Evolutionary conservation across 805 yeast species (phyloP).

Genomic region (Teunomyces atbi): DNA sequence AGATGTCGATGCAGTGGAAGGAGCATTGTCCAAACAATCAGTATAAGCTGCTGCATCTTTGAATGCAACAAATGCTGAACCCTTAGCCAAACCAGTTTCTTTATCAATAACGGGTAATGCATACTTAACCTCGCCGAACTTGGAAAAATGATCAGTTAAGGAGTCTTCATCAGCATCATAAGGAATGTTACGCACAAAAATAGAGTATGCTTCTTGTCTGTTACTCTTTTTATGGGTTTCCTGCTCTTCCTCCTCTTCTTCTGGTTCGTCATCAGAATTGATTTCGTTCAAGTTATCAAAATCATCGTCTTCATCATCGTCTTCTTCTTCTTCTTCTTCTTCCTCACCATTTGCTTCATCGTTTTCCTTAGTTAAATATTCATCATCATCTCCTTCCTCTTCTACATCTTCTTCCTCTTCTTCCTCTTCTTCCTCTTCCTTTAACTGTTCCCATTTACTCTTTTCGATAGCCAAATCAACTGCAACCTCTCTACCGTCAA

Average conservation of each 20-base stretch:
- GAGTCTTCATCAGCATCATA: conserved; percentile 87
- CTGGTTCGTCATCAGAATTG: conserved; percentile 32
- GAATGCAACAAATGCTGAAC: conserved; percentile 95
- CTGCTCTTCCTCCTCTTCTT: conserved; percentile 30
- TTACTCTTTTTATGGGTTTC: conserved; percentile 43
- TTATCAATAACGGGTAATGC: conserved; percentile 92
- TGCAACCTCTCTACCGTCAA: conserved; percentile 87
- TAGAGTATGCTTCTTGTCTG: conserved; percentile 65
- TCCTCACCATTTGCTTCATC: conserved; percentile 31
- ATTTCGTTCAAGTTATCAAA: conserved; percentile 33
- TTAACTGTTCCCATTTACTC: conserved; percentile 69
- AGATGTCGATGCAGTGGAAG: conserved; percentile 59
- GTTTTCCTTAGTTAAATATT: conserved; percentile 33
- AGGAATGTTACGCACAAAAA: conserved; percentile 91
- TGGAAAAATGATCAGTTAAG: conserved; percentile 70
- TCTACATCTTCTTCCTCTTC: conserved; percentile 42
- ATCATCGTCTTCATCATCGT: conserved; percentile 27
- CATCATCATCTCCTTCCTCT: conserved; percentile 34
- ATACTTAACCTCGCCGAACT: conserved; percentile 85
- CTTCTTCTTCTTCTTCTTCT: conserved; percentile 21
- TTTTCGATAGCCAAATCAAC: conserved; percentile 93
- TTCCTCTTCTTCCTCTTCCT: conserved; percentile 33
- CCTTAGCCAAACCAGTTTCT: conserved; percentile 82
- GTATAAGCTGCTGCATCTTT: conserved; percentile 56
- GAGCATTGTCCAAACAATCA: conserved; percentile 75